Evolutionary conservation across 2,329 filamentous ascomycete species (phyloP).

Genomic region (Botrytis pseudocinerea): DNA sequence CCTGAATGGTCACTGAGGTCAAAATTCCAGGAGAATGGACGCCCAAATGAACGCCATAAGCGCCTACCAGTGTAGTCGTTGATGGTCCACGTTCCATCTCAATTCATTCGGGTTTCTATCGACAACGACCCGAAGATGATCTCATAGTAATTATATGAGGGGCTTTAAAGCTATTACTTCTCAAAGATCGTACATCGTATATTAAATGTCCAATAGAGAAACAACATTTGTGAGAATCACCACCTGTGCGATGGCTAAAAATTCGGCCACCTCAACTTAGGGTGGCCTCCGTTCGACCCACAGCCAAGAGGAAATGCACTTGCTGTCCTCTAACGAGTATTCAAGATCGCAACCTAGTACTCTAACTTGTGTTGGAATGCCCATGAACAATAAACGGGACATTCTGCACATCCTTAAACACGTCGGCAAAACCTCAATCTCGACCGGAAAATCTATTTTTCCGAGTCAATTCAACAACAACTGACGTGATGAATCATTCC

Average conservation of each 20-base stretch:
- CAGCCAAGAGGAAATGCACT: neutral
- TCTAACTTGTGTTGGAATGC: neutral
- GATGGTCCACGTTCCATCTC: too few relatives aligned
- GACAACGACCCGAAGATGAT: too few relatives aligned
- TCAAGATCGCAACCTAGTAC: neutral
- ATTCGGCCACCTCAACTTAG: neutral
- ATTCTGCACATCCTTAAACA: too few relatives aligned
- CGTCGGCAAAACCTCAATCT: too few relatives aligned
- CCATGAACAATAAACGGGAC: neutral
- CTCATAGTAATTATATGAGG: accelerated
- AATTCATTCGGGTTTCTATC: neutral
- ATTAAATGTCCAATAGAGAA: neutral
- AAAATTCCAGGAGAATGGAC: too few relatives aligned
- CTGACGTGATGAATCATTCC: too few relatives aligned
- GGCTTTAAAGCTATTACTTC: accelerated
- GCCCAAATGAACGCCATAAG: neutral
- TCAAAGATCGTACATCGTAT: accelerated
- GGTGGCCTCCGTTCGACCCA: neutral
- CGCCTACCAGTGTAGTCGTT: neutral
- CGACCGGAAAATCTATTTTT: neutral
- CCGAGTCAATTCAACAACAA: neutral
- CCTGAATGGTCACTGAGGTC: neutral
- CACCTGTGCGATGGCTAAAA: neutral
- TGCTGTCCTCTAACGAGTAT: accelerated
- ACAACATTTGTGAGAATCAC: neutral